Base-by-base conservation (phyloP, 768 basidiomycete genomes). In the Saitozyma sp. region DNA sequence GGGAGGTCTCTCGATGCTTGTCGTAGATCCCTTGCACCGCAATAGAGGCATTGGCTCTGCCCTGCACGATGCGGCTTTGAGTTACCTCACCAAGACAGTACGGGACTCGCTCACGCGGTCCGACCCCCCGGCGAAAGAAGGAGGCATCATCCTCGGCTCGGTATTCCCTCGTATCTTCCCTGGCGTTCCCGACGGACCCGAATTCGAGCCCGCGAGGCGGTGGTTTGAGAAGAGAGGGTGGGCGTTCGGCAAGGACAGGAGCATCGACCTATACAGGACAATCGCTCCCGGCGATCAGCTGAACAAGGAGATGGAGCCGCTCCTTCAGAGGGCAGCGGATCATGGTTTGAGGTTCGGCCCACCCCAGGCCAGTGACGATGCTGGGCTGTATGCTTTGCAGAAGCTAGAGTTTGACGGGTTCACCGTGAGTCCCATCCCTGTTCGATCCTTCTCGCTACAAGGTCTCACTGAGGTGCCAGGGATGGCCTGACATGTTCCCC, bases 401-500 rank as follows among this genome's bases (percentile, higher is more conserved):
- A 45, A 55, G 20, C 37, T 10, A 38, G 46, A 61, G 42, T 61
- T 61, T 55, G 41, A 38, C n/a, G 37, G 14, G 9, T 55, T 16
- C 19, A 61, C 60, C 9, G 60, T 61, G 43, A 43, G 60, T 60
- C 10, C 29, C 41, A 2, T 39, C 8, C 41, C 10, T 13, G 29
- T 39, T 5, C 11, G 49, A 37, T 19, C 8, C 17, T 16, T 41
- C 14, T 1, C 4, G 2, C n/a, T 45, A 17, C 6, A 3, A 16
- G 50, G 8, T n/a, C 50, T 9, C 13, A 29, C 43, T 11, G 49
- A 17, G 37, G 43, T n/a, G 29, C 29, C 6, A 61, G 60, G 60
- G 60, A 14, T 61, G 60, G 60, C 60, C 60, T 20, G 60, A 61
- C 40, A 49, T 50, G 14, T 56, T 61, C 45, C 60, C 54, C 16